Base-by-base conservation (phyloP, 2,329 filamentous ascomycete species). In the Penicillium paneum region DNA sequence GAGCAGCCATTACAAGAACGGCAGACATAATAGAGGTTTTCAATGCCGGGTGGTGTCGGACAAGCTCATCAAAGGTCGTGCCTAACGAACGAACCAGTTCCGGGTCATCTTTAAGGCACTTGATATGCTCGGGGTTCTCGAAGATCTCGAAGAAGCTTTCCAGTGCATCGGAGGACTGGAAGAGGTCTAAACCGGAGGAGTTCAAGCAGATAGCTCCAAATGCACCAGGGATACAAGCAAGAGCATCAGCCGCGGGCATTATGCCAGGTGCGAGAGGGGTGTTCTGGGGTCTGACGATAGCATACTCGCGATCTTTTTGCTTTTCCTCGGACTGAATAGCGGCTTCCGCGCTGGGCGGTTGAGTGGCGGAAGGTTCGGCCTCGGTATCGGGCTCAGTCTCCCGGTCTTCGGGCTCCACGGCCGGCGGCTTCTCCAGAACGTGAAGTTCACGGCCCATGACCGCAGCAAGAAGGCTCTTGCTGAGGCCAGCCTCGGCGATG, bases 71-170 rank as follows among this genome's bases (percentile, higher is more conserved):
- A 67, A 99, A 97, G 38, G 87, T 89, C 26, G 83, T 83, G 11
- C 94, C 94, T 46, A 99, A 82, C 36, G 85, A 83, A 29, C 82
- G 83, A 10, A 92, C 83, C 54, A 95, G 79, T 34, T 87, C 85
- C 5, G 82, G 78, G 61, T 96, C 93, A 35, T 80, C 78, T 58
- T 90, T 85, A 81, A 99, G 86, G 59, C 87, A 88, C 64, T 89
- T 90, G 54, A 99, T 85, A 73, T 99, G 95, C 15, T 85, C 82
- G 2, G 91, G 86, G 62, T 91, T 97, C 72, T 97, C 90, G 62
- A 99, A 99, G n/a, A 97, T 91, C 69, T 97, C 90, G 61, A 99
- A 88, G 70, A 92, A 97, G 63, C 85, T 89, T 53, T 92, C 87
- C 41, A 99, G 80, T 1, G 91, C 92, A 54, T 85, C 81, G 0